These are phyloP conservation scores for Suhomyces sp. DNA, from an alignment of 805 yeast species.

Conservation along the genomic window DNA sequence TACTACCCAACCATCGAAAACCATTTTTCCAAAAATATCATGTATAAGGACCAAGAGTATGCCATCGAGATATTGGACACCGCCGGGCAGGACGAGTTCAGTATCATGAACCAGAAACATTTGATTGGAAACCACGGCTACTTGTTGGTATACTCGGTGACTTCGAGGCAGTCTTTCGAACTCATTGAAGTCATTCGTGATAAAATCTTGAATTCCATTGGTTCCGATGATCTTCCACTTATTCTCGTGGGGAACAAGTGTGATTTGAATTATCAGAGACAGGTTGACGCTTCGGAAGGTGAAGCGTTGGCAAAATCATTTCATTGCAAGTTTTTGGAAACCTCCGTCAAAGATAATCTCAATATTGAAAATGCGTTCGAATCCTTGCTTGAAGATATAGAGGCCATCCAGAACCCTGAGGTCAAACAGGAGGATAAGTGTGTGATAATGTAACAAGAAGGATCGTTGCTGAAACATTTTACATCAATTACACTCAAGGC, in stretches of 20 bases:
- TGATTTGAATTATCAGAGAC: constrained; percentile 60
- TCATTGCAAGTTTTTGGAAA: constrained; percentile 47
- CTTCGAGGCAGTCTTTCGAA: constrained; percentile 75
- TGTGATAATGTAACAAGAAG: constrained; percentile 27
- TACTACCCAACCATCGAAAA: constrained; percentile 92
- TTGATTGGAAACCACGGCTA: constrained; percentile 83
- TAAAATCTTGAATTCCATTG: constrained; percentile 70
- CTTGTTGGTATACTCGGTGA: constrained; percentile 76
- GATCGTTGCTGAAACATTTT: too few relatives aligned
- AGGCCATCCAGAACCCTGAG: constrained; percentile 56
- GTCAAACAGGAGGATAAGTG: constrained; percentile 51
- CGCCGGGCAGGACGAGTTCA: constrained; percentile 90
- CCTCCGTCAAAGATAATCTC: constrained; percentile 47
- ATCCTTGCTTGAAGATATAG: constrained; percentile 56
- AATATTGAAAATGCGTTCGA: constrained; percentile 64
- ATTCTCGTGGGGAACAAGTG: constrained; percentile 64
- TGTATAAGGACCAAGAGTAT: constrained; percentile 70
- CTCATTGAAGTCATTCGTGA: constrained; percentile 75
- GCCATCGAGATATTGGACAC: constrained; percentile 86
- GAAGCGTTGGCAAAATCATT: constrained; percentile 42
- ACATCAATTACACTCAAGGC: too few relatives aligned
- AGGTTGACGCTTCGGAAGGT: constrained; percentile 50
- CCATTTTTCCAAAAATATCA: constrained; percentile 70
- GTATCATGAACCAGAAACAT: constrained; percentile 75
- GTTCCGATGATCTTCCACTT: constrained; percentile 48